phyloP scores from a whole-genome alignment of 2,329 filamentous ascomycete species.

The Cytospora schulzeri region DNA sequence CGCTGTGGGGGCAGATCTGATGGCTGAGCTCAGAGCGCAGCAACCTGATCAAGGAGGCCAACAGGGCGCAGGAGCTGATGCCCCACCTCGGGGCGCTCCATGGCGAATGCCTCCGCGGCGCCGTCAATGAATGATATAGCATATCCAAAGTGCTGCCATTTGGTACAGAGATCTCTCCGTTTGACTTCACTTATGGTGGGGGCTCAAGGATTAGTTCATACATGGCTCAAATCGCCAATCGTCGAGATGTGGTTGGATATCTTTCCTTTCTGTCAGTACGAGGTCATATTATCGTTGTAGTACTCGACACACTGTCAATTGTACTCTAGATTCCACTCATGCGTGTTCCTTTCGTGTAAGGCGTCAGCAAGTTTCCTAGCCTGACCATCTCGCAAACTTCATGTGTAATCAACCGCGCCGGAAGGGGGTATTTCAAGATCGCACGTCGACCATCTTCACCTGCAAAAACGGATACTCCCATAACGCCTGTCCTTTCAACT shows the following conservation, averaged over 20 bases:
- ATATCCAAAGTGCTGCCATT: background rate
- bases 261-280: background rate
- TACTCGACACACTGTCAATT: background rate
- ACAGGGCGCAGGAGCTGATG: background rate
- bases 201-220: background rate
- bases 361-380: background rate
- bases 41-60: background rate
- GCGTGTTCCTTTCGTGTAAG: background rate
- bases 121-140: background rate
- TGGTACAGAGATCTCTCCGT: background rate
- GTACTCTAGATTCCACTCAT: background rate
- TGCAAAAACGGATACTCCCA: background rate
- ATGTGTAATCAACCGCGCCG: background rate
- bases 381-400: background rate
- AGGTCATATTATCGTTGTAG: background rate
- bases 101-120: background rate
- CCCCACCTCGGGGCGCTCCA: background rate
- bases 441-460: background rate
- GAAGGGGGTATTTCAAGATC: slow-evolving; percentile 19
- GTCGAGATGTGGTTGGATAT: background rate
- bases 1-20: background rate
- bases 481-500: slow-evolving; percentile 11
- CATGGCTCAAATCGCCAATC: background rate
- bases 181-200: background rate
- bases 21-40: background rate